Base-by-base conservation (phyloP, 2,329 filamentous ascomycete species). In the Paraphaeosphaeria sporulosa region DNA sequence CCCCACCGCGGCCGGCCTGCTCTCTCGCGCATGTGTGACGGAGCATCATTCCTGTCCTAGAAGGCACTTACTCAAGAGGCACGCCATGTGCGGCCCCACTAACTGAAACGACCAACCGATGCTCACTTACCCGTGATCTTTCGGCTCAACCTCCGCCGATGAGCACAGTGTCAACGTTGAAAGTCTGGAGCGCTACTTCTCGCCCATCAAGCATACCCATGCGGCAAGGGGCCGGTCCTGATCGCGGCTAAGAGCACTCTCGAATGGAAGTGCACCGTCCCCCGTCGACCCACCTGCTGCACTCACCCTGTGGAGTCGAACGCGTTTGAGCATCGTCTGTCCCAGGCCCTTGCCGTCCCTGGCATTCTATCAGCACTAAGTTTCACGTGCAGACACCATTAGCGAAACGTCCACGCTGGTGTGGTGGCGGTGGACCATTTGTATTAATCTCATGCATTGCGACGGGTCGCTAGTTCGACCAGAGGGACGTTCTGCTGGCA, bases 351-450 rank as follows among this genome's bases (percentile, higher is more conserved):
- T 30, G 38, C 38, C 23, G 38, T 34, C 54, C 51, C 21, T 52
- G 49, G 36, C 34, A 27, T 36, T 25, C 23, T 6, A 43, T 50
- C 50, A 53, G 55, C 49, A 30, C 59, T 54, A 58, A 55, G 59
- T 61, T 61, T 61, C 59, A 61, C 30, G 47, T 52, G 59, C 42
- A 53, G 21, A 46, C 34, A 23, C n/a, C 51, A 44, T 54, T n/a
- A 59, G 32, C 25, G 32, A 44, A 50, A 42, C n/a, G 42, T 47
- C 32, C 19, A 25, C 17, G 36, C 19, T 30, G 10, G 19, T 25
- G 13, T n/a, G 25, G 51, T 54, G 38, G 51, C 51, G 51, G 51
- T 43, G 30, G 51, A 43, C 36, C 23, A 27, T 15, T 43, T 10
- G 51, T 34, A 44, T 54, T 23, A 44, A 54, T 34, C 51, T 54